A percentile compares a stretch with the other conserved stretches of the same genome.
Evolutionary conservation across 306 rosid genomes (phyloP).

Genomic region (Parietaria judaica): DNA sequence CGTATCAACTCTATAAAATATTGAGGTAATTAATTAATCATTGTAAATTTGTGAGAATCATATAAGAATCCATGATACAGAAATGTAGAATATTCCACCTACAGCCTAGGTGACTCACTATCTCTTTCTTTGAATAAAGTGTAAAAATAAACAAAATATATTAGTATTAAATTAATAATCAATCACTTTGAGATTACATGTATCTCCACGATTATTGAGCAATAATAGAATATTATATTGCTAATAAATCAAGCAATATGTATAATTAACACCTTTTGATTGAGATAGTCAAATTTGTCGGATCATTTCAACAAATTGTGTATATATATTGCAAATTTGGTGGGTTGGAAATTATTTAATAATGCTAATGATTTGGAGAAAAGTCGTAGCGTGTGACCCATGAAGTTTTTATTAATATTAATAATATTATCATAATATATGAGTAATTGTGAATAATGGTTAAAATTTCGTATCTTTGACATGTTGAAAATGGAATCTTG

Average conservation of each 20-base stretch:
- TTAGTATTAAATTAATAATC: conserved; percentile 3
- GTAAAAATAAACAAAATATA: conserved; percentile 8
- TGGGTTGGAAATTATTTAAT: not conserved
- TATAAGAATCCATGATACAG: not conserved
- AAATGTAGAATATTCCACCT: conserved; percentile 4
- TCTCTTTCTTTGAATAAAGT: not conserved
- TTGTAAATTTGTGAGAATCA: too few relatives aligned
- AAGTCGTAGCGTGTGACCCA: conserved; percentile 5
- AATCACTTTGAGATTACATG: too few relatives aligned
- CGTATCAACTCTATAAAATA: not conserved
- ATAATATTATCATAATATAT: not conserved
- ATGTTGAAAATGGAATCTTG: not conserved
- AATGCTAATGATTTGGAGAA: conserved; percentile 1
- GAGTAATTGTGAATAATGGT: not conserved
- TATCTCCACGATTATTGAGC: not conserved
- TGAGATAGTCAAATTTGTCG: conserved; percentile 5
- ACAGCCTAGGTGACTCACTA: not conserved
- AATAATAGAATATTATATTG: not conserved
- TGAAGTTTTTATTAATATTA: not conserved
- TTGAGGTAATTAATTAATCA: not conserved
- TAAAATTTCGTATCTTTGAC: conserved; percentile 8
- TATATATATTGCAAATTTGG: not conserved
- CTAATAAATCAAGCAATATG: conserved; percentile 4
- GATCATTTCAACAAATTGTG: not conserved
- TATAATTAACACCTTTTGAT: not conserved